Base-by-base conservation (phyloP, 805 yeast genomes). In the Candida chilensis region DNA sequence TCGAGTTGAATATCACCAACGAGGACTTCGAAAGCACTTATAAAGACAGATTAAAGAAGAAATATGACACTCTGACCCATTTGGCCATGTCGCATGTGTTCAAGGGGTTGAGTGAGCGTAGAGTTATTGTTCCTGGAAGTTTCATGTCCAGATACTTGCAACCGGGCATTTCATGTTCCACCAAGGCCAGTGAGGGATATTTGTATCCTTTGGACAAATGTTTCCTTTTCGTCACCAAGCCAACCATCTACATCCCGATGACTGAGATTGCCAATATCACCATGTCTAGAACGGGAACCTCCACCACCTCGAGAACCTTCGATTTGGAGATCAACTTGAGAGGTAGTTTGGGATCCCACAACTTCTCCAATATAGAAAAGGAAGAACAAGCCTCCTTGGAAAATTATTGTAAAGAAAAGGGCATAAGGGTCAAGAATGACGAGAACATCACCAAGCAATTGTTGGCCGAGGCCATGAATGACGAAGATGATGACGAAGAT, bases 181-280 rank as follows among this genome's bases (percentile, higher is more conserved):
- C 85, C 43, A 92, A 90, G 55, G 97, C 97, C 0, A 81, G 84
- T 30, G 97, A 92, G 61, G 97, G 98, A 17, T 82, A 87, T 44
- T 59, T 92, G 36, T 92, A 84, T 54, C 86, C 94, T n/a, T 68
- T 92, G 35, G 98, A 92, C 40, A 83, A 85, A 56, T 83, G 95
- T 33, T 74, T 92, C 48, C 59, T 92, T 38, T 90, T 92, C 50
- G 79, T 90, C 28, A 87, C 96, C 16, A 92, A 92, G 52, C 96
- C 98, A 27, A 87, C 96, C 0, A 74, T 92, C 24, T 83, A 83
- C 52, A 83, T 92, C 39, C 95, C 96, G 33, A 82, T 74, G 52
- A 63, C 82, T 1, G 97, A 92, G 44, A 73, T 92, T 24, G 64
- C 78, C 31, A 70, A 67, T 24, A 76, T 92, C 19, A 75, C 82